These are phyloP conservation scores for Lentinula sp. DNA, from an alignment of 768 basidiomycete species.

Conservation along the genomic window DNA sequence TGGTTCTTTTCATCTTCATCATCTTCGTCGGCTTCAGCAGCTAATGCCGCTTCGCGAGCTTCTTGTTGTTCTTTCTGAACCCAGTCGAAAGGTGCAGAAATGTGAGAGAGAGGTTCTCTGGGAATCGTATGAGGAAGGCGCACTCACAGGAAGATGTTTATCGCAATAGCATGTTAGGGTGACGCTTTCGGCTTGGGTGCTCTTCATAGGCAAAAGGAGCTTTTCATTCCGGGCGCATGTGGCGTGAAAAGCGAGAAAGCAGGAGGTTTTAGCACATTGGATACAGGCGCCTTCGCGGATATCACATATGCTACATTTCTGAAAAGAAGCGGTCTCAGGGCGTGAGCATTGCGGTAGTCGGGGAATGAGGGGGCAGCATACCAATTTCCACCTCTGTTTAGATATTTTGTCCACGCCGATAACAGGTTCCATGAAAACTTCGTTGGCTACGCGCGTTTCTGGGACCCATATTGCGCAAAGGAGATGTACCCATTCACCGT, in stretches of 20 bases:
- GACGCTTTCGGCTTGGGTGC: slow-evolving; percentile 66
- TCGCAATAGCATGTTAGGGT: slow-evolving; percentile 82
- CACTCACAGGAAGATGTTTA: slow-evolving; percentile 80
- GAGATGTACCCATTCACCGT: slow-evolving; percentile 93
- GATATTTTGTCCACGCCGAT: slow-evolving; percentile 83
- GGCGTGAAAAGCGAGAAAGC: slow-evolving; percentile 90
- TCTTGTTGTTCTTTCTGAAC: slow-evolving; percentile 68
- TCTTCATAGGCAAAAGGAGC: slow-evolving; percentile 83
- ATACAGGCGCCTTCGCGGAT: slow-evolving; percentile 78
- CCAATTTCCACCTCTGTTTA: slow-evolving; percentile 92
- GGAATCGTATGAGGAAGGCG: not conserved
- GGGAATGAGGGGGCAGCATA: slow-evolving; percentile 30
- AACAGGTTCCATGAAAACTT: slow-evolving; percentile 98
- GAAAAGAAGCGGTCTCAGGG: not conserved
- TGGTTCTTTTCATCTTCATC: slow-evolving; percentile 32
- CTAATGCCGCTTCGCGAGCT: slow-evolving; percentile 47
- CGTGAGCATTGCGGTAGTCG: not conserved
- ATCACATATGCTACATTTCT: slow-evolving; percentile 47
- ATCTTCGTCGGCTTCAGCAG: slow-evolving; percentile 40
- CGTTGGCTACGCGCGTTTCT: slow-evolving; percentile 87
- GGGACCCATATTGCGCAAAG: slow-evolving; percentile 98
- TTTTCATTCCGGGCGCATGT: slow-evolving; percentile 91
- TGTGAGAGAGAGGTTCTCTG: not conserved
- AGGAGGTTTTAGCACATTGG: slow-evolving; percentile 86
- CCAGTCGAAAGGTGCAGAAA: not conserved